Percentiles rank a stretch among this genome's conserved stretches.
These are phyloP conservation scores for Dalbergia cochinchinensis DNA, from an alignment of 306 rosid genomes.

Conservation along the genomic window DNA sequence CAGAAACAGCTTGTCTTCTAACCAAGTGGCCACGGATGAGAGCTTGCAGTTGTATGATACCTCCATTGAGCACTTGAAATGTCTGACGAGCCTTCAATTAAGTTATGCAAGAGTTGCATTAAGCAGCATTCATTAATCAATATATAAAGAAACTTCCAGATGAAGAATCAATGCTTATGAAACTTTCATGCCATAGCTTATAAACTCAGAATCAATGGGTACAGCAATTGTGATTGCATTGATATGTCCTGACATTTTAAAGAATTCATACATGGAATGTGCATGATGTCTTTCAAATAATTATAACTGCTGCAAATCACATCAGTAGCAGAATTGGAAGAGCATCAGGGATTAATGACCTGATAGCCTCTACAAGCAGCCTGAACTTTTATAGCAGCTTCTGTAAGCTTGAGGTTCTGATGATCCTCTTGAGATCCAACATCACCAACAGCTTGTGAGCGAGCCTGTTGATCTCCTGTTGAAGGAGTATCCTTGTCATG, in stretches of 20 bases:
- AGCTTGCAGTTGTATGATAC: constrained; percentile 62
- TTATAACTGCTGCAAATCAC: constrained; percentile 14
- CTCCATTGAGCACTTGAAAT: constrained; percentile 50
- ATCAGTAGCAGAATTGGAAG: constrained; percentile 16
- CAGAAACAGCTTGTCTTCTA: constrained; percentile 70
- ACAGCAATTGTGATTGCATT: constrained; percentile 12
- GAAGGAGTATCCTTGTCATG: constrained; percentile 44
- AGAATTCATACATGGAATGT: constrained; percentile 23
- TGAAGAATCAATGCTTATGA: not conserved
- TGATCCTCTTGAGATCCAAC: constrained; percentile 51
- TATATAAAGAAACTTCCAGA: constrained; percentile 32
- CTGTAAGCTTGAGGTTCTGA: constrained; percentile 51
- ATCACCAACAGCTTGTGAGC: constrained; percentile 39
- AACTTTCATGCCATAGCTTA: constrained; percentile 23
- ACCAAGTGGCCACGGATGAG: constrained; percentile 64
- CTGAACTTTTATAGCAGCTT: constrained; percentile 73
- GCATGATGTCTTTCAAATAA: constrained; percentile 4
- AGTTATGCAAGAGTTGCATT: constrained; percentile 20
- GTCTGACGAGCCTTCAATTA: constrained; percentile 58
- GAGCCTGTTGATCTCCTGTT: constrained; percentile 41
- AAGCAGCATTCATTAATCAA: constrained; percentile 16
- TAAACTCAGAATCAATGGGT: constrained; percentile 7
- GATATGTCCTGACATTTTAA: constrained; percentile 1
- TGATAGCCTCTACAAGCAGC: constrained; percentile 77
- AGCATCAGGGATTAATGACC: constrained; percentile 51